Evolutionary conservation across 352 stramenopile genomes (phyloP).

Genomic region (Phytophthora colocasiae): DNA sequence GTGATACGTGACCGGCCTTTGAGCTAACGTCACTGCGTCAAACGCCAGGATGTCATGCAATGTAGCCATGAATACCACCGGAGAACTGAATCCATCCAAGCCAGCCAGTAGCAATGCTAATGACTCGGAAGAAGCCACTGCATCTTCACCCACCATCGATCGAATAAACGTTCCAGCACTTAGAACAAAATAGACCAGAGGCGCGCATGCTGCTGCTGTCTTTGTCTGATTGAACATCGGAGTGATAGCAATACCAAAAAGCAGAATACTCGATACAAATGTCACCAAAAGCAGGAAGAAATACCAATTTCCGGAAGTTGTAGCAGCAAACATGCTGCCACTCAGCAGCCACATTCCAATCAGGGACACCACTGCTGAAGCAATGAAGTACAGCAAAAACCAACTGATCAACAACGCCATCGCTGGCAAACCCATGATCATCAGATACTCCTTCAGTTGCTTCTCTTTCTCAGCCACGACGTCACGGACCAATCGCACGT

Average conservation of each 20-base stretch:
- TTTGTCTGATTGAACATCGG: slow-evolving; percentile 78
- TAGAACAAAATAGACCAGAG: slow-evolving; percentile 71
- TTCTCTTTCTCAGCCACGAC: slow-evolving; percentile 93
- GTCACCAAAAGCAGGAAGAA: slow-evolving; percentile 71
- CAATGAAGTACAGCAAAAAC: slow-evolving; percentile 84
- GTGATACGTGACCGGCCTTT: slow-evolving; percentile 56
- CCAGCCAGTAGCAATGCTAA: slow-evolving; percentile 40
- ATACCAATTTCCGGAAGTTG: slow-evolving; percentile 40
- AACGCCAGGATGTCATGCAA: slow-evolving; percentile 61
- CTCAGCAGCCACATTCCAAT: slow-evolving; percentile 68
- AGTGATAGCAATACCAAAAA: slow-evolving; percentile 76
- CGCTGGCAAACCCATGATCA: slow-evolving; percentile 88
- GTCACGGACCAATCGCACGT: slow-evolving; percentile 82
- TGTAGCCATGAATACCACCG: slow-evolving; percentile 74
- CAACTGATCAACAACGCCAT: slow-evolving; percentile 81
- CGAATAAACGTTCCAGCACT: slow-evolving; percentile 61
- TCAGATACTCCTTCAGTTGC: slow-evolving; percentile 88
- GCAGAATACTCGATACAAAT: slow-evolving; percentile 70
- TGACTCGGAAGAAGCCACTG: slow-evolving; percentile 43
- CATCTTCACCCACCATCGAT: slow-evolving; percentile 58
- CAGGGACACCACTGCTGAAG: slow-evolving; percentile 52
- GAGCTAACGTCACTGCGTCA: slow-evolving; percentile 43
- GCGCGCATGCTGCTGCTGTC: slow-evolving; percentile 67
- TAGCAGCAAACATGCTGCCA: slow-evolving; percentile 67
- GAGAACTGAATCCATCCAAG: slow-evolving; percentile 68